These are phyloP conservation scores for Backusella psychrophila DNA, from an alignment of 192 early-diverging fungal species.

Conservation along the genomic window DNA sequence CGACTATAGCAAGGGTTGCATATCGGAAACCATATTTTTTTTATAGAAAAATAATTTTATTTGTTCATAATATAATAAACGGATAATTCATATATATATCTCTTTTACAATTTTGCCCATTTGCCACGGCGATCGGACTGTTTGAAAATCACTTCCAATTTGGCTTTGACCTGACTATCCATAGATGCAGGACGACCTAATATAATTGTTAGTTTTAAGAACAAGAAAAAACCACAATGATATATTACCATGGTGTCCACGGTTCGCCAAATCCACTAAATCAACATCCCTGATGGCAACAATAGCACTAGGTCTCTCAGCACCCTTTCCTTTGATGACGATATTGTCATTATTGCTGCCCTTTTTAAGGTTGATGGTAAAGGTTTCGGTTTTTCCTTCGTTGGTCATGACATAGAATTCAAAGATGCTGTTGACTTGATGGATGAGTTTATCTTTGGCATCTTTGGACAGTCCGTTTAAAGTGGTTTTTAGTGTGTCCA, in stretches of 20 bases:
- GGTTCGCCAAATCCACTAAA: conserved; percentile 82
- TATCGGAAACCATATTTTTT: not conserved
- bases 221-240: not conserved
- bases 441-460: conserved; percentile 57
- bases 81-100: not conserved
- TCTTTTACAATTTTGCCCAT: conserved; percentile 63
- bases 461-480: conserved; percentile 58
- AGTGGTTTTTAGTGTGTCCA: conserved; percentile 61
- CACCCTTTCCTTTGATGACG: conserved; percentile 53
- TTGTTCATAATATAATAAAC: not conserved
- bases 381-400: conserved; percentile 66
- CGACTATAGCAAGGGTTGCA: not conserved
- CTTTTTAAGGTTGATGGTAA: conserved; percentile 86
- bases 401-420: conserved; percentile 83
- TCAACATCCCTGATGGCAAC: conserved; percentile 72
- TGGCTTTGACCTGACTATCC: conserved; percentile 86
- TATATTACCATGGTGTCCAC: conserved; percentile 76
- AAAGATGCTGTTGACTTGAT: conserved; percentile 83
- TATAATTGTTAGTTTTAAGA: not conserved
- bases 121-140: conserved; percentile 42
- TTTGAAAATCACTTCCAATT: conserved; percentile 68
- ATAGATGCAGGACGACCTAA: conserved; percentile 86
- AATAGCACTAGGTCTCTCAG: conserved; percentile 67
- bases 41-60: not conserved
- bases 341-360: conserved; percentile 32